These are phyloP conservation scores for Petrea volubilis DNA, from an alignment of 257 asterid genomes.

Conservation along the genomic window DNA sequence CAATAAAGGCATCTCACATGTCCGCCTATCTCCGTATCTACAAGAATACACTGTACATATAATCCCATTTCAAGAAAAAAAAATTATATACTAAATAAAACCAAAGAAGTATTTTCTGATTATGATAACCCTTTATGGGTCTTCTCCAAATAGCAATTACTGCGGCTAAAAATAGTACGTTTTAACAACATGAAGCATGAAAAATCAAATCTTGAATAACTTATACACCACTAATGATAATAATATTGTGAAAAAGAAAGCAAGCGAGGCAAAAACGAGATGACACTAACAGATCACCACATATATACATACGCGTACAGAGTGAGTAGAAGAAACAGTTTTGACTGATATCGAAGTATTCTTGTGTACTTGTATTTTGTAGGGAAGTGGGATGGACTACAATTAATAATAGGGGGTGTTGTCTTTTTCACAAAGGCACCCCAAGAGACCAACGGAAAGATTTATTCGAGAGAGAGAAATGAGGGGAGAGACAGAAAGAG, in stretches of 20 bases:
- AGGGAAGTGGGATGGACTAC: neutral
- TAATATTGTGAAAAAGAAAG: constrained; percentile 5
- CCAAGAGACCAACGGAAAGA: constrained; percentile 43
- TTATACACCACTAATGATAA: neutral
- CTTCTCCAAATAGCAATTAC: constrained; percentile 13
- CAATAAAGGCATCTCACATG: constrained; percentile 77
- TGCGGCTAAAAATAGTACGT: constrained; percentile 19
- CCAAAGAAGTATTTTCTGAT: neutral
- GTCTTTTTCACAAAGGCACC: constrained; percentile 35
- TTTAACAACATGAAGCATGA: neutral
- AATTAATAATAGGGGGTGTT: neutral
- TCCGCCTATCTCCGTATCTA: constrained; percentile 31
- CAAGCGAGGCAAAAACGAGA: neutral
- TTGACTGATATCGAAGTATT: constrained; percentile 31
- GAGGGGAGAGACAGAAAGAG: neutral
- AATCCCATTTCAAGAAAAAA: neutral
- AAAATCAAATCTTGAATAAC: constrained; percentile 22
- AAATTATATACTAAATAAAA: neutral
- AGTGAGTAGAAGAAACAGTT: constrained; percentile 35
- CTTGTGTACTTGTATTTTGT: constrained; percentile 5
- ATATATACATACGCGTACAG: constrained; percentile 1
- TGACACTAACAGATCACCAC: constrained; percentile 4
- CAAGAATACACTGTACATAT: neutral
- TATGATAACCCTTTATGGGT: neutral
- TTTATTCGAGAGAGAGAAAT: constrained; percentile 33